Evolutionary conservation across 2,329 filamentous ascomycete species (phyloP).

Genomic region (Apiospora saccharicola): DNA sequence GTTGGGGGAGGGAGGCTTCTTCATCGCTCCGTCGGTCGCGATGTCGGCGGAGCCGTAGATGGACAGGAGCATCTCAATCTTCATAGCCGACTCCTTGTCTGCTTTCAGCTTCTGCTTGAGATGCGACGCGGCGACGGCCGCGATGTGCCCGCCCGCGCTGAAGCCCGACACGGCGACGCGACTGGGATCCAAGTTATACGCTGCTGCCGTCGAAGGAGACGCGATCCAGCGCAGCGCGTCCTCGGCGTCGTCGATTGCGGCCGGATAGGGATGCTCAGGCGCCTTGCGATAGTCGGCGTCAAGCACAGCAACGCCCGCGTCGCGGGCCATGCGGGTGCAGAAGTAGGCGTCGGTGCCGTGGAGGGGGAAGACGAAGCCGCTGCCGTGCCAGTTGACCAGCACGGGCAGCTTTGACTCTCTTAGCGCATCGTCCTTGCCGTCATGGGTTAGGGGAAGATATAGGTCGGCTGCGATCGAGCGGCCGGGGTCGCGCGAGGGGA

Average conservation of each 20-base stretch:
- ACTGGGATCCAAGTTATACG: conserved; percentile 64
- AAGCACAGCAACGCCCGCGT: conserved; percentile 65
- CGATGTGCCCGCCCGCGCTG: conserved; percentile 67
- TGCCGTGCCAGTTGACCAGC: conserved; percentile 72
- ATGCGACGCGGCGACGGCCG: conserved; percentile 32
- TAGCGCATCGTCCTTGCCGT: too few relatives aligned
- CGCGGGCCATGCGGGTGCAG: conserved; percentile 59
- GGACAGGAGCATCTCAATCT: not conserved
- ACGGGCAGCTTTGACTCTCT: too few relatives aligned
- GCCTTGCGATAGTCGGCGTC: conserved; percentile 74
- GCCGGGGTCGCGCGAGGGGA: not conserved
- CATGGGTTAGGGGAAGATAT: not conserved
- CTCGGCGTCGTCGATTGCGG: conserved; percentile 69
- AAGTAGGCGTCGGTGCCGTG: conserved; percentile 70
- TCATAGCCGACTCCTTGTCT: not conserved
- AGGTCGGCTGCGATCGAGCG: not conserved
- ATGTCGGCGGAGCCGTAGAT: conserved; percentile 5
- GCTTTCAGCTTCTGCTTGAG: not conserved
- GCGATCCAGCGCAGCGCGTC: conserved; percentile 70
- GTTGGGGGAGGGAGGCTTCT: not conserved
- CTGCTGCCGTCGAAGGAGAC: not conserved
- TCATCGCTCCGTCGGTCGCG: not conserved
- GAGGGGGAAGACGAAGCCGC: conserved; percentile 70
- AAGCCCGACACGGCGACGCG: conserved; percentile 69
- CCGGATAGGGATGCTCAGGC: conserved; percentile 69